Evolutionary conservation across 352 stramenopile species (phyloP).

Genomic region (Phytopythium boreale): DNA sequence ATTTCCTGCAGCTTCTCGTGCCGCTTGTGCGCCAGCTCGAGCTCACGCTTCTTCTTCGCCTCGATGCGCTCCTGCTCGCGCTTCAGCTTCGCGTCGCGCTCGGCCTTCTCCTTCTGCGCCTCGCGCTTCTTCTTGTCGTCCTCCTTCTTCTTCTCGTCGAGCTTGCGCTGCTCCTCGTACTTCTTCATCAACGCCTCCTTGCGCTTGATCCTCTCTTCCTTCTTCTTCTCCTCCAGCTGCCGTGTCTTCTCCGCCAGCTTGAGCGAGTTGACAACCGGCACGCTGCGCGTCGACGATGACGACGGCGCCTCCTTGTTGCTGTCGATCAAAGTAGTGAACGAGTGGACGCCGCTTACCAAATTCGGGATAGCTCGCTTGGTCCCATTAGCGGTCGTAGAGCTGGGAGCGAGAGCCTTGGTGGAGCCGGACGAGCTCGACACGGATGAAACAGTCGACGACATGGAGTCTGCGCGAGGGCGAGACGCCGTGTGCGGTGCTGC

Average conservation of each 20-base stretch:
- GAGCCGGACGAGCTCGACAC: conserved; percentile 32
- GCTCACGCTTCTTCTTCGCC: conserved; percentile 54
- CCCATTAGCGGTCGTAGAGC: neutral
- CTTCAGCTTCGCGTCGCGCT: conserved; percentile 50
- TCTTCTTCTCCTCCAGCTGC: conserved; percentile 66
- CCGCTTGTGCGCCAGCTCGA: conserved; percentile 30
- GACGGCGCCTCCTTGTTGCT: conserved; percentile 34
- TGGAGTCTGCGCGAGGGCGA: conserved; percentile 31
- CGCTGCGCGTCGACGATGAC: conserved; percentile 33
- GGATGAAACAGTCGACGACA: conserved; percentile 55
- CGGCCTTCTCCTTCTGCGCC: conserved; percentile 55
- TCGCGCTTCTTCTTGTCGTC: conserved; percentile 63
- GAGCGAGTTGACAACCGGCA: conserved; percentile 59
- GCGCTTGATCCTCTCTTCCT: conserved; percentile 52
- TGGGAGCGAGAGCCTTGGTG: neutral
- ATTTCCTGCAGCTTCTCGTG: conserved; percentile 68
- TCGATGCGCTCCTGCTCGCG: conserved; percentile 62
- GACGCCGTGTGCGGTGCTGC: neutral
- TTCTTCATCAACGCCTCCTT: conserved; percentile 66
- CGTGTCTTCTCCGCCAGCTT: conserved; percentile 71
- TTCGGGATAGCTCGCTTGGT: conserved; percentile 26
- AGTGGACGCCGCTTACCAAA: conserved; percentile 71
- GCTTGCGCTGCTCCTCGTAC: conserved; percentile 63
- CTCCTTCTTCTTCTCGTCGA: conserved; percentile 67
- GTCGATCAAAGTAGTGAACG: conserved; percentile 65